Conservation (phyloP, 257 asterid species). For the Fraxinus americana region DNA sequence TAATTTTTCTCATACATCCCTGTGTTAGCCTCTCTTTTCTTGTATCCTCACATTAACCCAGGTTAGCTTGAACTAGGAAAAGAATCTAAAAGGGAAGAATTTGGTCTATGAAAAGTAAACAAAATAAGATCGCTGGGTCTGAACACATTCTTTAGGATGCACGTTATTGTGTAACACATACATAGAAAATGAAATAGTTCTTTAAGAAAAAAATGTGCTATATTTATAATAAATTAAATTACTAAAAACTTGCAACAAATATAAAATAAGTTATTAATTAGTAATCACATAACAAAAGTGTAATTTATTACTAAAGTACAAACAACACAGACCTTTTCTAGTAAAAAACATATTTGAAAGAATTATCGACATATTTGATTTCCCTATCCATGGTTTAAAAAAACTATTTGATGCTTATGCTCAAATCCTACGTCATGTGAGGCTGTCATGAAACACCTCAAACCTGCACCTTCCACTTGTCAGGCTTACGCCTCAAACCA, state of each 20-base stretch:
- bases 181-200: background rate
- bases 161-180: background rate
- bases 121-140: background rate
- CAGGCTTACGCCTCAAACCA: too few species aligned
- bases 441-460: too few species aligned
- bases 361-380: background rate
- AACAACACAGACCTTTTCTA: too few species aligned
- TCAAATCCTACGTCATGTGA: too few species aligned
- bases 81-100: background rate
- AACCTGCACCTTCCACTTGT: too few species aligned
- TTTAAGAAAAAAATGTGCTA: background rate
- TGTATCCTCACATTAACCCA: background rate
- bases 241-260: background rate
- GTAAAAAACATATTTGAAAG: background rate
- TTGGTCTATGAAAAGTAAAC: background rate
- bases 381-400: too few species aligned
- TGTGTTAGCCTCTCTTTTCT: background rate
- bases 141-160: background rate
- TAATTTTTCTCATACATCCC: background rate
- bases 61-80: background rate
- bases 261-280: background rate
- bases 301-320: too few species aligned
- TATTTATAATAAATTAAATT: background rate
- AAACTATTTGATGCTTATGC: too few species aligned
- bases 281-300: background rate